Conservation (phyloP, 2,329 filamentous ascomycete genomes). For the Clarireedia paspali region DNA sequence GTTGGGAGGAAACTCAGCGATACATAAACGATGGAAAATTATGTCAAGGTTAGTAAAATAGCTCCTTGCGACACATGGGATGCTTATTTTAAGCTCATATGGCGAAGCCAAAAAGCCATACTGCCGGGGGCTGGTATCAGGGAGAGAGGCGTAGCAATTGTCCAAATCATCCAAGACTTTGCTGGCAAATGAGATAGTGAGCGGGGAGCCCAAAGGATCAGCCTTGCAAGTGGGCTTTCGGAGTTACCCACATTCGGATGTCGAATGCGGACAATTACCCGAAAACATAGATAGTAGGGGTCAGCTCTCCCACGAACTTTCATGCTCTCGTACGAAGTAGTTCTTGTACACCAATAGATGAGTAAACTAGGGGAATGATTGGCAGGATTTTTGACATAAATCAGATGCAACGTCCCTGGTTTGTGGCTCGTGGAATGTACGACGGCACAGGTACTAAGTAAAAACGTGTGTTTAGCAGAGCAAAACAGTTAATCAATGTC, state of each 20-base stretch:
- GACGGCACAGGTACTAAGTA: background rate
- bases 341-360: background rate
- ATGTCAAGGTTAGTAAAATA: background rate
- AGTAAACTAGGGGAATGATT: background rate
- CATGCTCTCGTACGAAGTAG: background rate
- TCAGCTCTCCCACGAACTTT: too few species aligned
- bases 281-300: too few species aligned
- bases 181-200: background rate
- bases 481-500: too few species aligned
- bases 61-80: background rate
- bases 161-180: background rate
- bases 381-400: background rate
- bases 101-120: background rate
- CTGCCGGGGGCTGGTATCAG: background rate
- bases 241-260: background rate
- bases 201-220: background rate
- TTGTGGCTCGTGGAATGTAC: background rate
- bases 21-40: background rate
- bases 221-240: background rate
- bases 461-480: background rate
- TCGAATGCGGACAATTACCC: too few species aligned
- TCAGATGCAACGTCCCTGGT: background rate
- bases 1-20: background rate
- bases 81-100: background rate
- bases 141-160: background rate